Base-by-base conservation (phyloP, 345 rosid genomes). In the Aegle marmelos region DNA sequence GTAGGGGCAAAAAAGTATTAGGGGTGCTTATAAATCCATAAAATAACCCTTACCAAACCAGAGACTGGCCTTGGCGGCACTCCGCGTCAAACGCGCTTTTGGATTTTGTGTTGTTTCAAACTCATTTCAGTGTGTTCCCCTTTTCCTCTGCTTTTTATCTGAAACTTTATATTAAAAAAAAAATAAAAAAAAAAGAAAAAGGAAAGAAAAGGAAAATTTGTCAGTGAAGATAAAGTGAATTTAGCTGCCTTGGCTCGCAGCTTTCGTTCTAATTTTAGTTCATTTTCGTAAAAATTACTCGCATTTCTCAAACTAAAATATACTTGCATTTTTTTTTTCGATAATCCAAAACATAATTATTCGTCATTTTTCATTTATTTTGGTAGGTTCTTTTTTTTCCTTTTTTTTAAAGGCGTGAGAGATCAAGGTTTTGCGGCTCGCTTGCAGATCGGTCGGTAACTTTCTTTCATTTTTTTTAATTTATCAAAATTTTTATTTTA, bases 71-170 rank as follows among this genome's bases (percentile, higher is more conserved):
- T 50, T 67, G 88, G 86, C 88, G 88, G 88, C 72, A 79, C 80
- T 83, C 88, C 89, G 90, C 89, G 86, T 87, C 82, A 59, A 62
- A 62, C 74, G 80, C 68, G 76, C 74, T 75, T 79, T 80, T 65
- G 81, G 82, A 77, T 69, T 72, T 83, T 53, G 56, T 34, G 37
- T 72, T 33, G 63, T 61, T 74, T 48, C 61, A 48, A 31, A 75
- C 70, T 64, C 11, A 30, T 19, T 28, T 27, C 68, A n/a, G 68
- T 70, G 63, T 50, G 57, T 16, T 68, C 14, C 27, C 14, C 39
- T 27, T 34, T 34, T 37, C 57, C 74, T 59, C 33, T 3, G 6
- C 36, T 22, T 37, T 53, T 53, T 53, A 53, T 53, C 57, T 53
- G 57, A 53, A 53, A 17, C 57, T 53, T 50, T 17, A 16, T 41